These are phyloP conservation scores for Fusarium poae DNA, from an alignment of 2,329 filamentous ascomycete genomes.

Conservation along the genomic window DNA sequence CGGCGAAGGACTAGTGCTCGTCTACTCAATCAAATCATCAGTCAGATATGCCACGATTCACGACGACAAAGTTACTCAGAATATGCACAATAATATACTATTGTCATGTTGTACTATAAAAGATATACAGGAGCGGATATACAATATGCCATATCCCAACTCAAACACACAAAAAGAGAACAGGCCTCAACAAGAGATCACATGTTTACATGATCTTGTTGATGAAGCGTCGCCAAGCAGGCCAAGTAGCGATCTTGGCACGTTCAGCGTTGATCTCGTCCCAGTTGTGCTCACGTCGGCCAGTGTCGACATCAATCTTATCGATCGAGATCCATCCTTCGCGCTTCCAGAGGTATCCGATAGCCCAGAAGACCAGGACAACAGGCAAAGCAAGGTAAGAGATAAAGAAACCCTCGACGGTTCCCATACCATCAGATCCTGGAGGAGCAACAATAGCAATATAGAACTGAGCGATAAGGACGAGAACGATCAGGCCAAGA, in stretches of 20 bases:
- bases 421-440: constrained; percentile 53
- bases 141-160: not conserved
- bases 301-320: constrained; percentile 77
- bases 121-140: constrained; percentile 31
- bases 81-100: constrained; percentile 17
- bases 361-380: constrained; percentile 67
- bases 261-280: constrained; percentile 70
- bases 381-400: constrained; percentile 67
- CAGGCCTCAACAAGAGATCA: not conserved
- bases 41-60: not conserved
- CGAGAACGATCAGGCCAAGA: constrained; percentile 67
- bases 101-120: constrained; percentile 46
- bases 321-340: constrained; percentile 68
- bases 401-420: constrained; percentile 67
- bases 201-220: constrained; percentile 56
- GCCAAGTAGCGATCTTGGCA: constrained; percentile 63
- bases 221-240: constrained; percentile 62
- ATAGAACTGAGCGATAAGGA: constrained; percentile 69
- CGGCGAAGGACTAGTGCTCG: too few relatives aligned
- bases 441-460: constrained; percentile 59
- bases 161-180: not conserved
- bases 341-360: constrained; percentile 76
- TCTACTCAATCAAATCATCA: not conserved
- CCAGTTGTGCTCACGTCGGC: constrained; percentile 75
- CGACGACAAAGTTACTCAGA: not conserved